Evolutionary conservation across 2,329 filamentous ascomycete genomes (phyloP), one percentile per base, ranked within the genome.

Genomic region (Coniochaeta pulveracea): DNA sequence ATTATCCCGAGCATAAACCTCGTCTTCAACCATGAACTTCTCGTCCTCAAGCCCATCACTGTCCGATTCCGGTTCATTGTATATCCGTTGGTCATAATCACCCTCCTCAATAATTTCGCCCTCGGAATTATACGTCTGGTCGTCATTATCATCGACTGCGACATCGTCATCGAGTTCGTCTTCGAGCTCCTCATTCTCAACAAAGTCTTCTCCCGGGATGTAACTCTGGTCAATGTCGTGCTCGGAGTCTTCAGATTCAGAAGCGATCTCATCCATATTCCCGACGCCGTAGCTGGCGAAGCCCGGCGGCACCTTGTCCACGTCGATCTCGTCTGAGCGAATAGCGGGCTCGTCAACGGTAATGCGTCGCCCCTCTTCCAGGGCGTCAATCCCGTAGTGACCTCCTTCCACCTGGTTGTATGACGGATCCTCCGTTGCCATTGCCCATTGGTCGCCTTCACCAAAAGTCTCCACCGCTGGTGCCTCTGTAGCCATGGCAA

Each of bases 41-140:
- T 44, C 38, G 6, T 44, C 41, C 2, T 40, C 44, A 4, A 44
- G 34, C 7, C 40, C 46, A 10, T 48, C 47, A 9, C 48, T 42
- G 10, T 49, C 47, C 12, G 47, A 44, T 2, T 34, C 32, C 2
- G 41, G 42, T 8, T 37, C 33, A 6, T 42, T 35, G 24, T 49
- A 49, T 11, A 40, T 40, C 18, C 47, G 45, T 22, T 45, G 47
- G 11, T 49, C 47, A 23, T 49, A 47, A 18, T 49, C 47, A 3
- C 41, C 47, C 30, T 45, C 39, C 31, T 47, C 45, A 8, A 45
- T 10, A 16, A 33, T 39, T n/a, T 45, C 41, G 6, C 42, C 45
- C 6, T 36, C 21, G 5, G 43, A 40, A 16, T 45, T 44, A 18
- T 37, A 36, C 8, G 38, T 21, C 1, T 25, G 39, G 9, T 41